A percentile compares a stretch with the other conserved stretches of the same genome.
Evolutionary conservation across 1,284 basidiomycete genomes (phyloP).

Genomic region (Cryptococcus amylolentus): DNA sequence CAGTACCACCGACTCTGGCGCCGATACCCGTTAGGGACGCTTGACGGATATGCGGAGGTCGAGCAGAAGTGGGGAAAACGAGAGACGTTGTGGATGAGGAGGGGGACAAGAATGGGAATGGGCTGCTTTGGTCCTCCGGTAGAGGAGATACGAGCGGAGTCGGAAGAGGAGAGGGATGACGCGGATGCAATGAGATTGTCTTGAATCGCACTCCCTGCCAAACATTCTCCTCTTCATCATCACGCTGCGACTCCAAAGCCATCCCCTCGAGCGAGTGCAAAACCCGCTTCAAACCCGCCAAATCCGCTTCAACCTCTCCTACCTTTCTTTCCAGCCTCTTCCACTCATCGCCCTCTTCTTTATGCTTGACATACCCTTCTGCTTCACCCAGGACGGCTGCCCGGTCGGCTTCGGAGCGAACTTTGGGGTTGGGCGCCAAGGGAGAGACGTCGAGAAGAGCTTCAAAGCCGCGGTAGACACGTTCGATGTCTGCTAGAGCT

Average conservation of each 20-base stretch:
- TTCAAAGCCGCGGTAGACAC: slow-evolving; percentile 67
- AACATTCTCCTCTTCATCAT: slow-evolving; percentile 3
- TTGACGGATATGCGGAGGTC: no score
- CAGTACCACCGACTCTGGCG: background rate
- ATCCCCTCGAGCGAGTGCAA: slow-evolving; percentile 41
- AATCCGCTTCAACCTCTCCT: slow-evolving; percentile 74
- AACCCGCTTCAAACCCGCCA: slow-evolving; percentile 54
- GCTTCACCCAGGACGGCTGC: slow-evolving; percentile 58
- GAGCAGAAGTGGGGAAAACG: no score
- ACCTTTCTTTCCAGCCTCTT: slow-evolving; percentile 60
- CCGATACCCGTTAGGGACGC: background rate
- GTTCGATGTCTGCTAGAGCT: slow-evolving; percentile 69
- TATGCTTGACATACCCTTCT: slow-evolving; percentile 60
- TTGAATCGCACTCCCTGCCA: slow-evolving; percentile 13
- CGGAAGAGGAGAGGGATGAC: slow-evolving; percentile 4
- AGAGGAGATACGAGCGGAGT: slow-evolving; percentile 7
- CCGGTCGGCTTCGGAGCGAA: slow-evolving; percentile 23
- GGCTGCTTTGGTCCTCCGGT: background rate
- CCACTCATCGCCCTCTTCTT: slow-evolving; percentile 52
- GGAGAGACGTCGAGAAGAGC: slow-evolving; percentile 62
- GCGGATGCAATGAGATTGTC: slow-evolving; percentile 8
- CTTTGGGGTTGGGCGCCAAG: slow-evolving; percentile 28
- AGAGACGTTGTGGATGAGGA: background rate
- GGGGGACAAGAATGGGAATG: background rate
- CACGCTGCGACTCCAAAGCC: slow-evolving; percentile 14